Base-by-base conservation (phyloP, 441 rosid species). In the Viola pubescens region DNA sequence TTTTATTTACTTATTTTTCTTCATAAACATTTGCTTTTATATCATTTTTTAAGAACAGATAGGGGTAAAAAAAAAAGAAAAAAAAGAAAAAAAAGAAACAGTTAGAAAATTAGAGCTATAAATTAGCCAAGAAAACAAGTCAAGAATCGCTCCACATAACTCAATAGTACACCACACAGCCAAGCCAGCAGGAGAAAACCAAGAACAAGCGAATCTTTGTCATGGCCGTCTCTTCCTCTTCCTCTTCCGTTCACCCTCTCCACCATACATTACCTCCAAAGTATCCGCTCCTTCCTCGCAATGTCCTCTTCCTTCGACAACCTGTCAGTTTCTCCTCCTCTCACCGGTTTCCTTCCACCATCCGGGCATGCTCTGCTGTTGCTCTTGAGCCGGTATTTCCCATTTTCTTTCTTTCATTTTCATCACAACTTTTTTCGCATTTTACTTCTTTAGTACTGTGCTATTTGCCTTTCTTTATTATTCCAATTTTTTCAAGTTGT, bases 221-320 rank as follows among this genome's bases (percentile, higher is more conserved):
- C 16, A 82, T 79, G 82, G 77, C 94, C 3, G 66, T 81, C 61
- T 70, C 83, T 70, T 72, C 84, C 61, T 70, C 83, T 70, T 72
- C 84, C 26, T 67, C 77, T 2, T 74, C 82, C 58, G 34, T 57
- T 64, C 65, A 61, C 64, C 68, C 67, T 44, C 73, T 77, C 60
- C 78, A 70, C 37, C 79, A 75, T 46, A 64, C 75, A 13, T 19
- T 70, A 4, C 58, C 61, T 75, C 75, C 76, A 4, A 79, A 74
- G 49, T 63, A 48, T 66, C 72, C 78, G 69, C 59, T 12, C 41
- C 71, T 73, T 65, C 73, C 77, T 70, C 71, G 48, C 26, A 45
- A 16, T 70, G 66, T 65, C 4, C 77, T 37, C 7, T 51, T 76
- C 10, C 51, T 12, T 54, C 74, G 48, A 45, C 77, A 73, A 48